A percentile compares a stretch with the other conserved stretches of the same genome.
These are phyloP conservation scores for Irpex rosettiformis DNA, from an alignment of 1,284 basidiomycete species.

Conservation along the genomic window DNA sequence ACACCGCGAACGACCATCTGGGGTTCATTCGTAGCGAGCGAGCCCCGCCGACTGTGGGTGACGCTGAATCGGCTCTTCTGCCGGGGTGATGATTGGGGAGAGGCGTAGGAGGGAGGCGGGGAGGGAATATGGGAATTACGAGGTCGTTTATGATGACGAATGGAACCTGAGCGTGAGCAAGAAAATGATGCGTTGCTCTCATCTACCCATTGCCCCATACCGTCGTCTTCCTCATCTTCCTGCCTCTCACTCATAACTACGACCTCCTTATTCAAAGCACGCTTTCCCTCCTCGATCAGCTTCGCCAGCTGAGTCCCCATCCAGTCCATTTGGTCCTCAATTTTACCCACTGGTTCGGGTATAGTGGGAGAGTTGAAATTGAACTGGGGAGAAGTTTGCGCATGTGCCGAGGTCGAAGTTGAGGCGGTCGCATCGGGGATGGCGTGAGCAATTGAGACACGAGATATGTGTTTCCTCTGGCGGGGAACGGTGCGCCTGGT, in stretches of 20 bases:
- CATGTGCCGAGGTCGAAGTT: not conserved
- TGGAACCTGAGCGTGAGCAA: constrained; percentile 26
- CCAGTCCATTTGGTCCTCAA: constrained; percentile 65
- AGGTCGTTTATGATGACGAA: constrained; percentile 27
- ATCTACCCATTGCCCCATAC: constrained; percentile 57
- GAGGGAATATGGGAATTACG: constrained; percentile 16
- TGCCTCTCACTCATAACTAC: constrained; percentile 68
- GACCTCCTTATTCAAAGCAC: constrained; percentile 64
- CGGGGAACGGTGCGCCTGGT: constrained; percentile 31
- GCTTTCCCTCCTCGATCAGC: constrained; percentile 71
- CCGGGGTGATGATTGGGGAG: constrained; percentile 30
- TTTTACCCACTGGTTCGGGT: constrained; percentile 23
- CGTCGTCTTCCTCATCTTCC: constrained; percentile 73
- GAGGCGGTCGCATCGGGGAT: constrained; percentile 6
- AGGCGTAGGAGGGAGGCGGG: constrained; percentile 18
- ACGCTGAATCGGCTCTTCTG: constrained; percentile 25
- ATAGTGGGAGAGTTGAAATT: constrained; percentile 14
- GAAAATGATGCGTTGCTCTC: constrained; percentile 22
- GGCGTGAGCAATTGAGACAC: constrained; percentile 23
- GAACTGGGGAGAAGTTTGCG: constrained; percentile 21
- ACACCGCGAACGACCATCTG: constrained; percentile 18
- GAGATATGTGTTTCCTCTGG: constrained; percentile 32
- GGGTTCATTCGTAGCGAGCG: constrained; percentile 17
- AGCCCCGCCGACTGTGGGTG: constrained; percentile 19
- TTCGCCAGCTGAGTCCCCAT: constrained; percentile 62